Conservation (phyloP, 805 yeast genomes). For the Wickerhamiella occidentalis region DNA sequence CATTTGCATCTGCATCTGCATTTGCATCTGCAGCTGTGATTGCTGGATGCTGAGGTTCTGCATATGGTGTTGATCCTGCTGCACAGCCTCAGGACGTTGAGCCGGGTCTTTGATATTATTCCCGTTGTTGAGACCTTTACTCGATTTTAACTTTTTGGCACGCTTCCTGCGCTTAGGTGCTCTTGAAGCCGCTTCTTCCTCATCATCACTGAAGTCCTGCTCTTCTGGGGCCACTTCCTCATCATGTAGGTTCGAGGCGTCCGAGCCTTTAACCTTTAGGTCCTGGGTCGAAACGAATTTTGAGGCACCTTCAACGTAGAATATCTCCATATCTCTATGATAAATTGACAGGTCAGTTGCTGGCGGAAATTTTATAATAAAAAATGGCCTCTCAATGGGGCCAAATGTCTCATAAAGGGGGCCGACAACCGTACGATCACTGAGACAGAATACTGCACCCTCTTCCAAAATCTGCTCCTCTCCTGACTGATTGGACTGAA, state of each 20-base stretch:
- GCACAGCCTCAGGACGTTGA: neutral
- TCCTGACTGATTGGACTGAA: constrained; percentile 65
- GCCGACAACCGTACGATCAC: constrained; percentile 59
- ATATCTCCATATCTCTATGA: constrained; percentile 46
- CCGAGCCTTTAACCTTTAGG: constrained; percentile 72
- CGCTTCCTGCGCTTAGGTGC: constrained; percentile 50
- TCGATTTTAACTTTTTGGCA: constrained; percentile 27
- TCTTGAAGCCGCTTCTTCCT: constrained; percentile 64
- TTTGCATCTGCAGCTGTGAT: constrained; percentile 3
- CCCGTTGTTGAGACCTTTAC: neutral
- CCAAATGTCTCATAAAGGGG: constrained; percentile 84
- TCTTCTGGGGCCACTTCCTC: constrained; percentile 90
- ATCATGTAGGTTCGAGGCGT: constrained; percentile 89
- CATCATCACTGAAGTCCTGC: constrained; percentile 93
- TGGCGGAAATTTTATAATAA: constrained; percentile 55
- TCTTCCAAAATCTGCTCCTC: constrained; percentile 76
- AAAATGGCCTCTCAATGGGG: constrained; percentile 66
- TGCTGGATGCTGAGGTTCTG: neutral
- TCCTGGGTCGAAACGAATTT: constrained; percentile 66
- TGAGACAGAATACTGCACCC: constrained; percentile 56
- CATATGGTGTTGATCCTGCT: neutral
- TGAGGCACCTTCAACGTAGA: constrained; percentile 69
- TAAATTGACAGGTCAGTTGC: constrained; percentile 39
- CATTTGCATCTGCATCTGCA: constrained; percentile 1
- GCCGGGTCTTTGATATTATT: neutral